Base-by-base conservation (phyloP, 2,329 filamentous ascomycete genomes). In the Fusarium ramigenum region DNA sequence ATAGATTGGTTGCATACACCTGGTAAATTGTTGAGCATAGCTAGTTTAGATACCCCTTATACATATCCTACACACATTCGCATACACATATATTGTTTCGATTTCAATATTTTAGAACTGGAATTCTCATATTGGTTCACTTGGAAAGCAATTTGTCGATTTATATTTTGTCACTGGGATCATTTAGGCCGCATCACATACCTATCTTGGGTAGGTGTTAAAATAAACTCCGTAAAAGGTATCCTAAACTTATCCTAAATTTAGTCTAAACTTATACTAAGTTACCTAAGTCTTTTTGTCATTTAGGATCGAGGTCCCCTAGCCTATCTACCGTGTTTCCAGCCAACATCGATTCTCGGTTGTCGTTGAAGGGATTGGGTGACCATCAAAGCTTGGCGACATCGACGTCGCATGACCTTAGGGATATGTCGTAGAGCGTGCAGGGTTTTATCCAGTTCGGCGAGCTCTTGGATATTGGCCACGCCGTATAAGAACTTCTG, bases 21-120 rank as follows among this genome's bases (percentile, higher is more conserved):
- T 44, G 46, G 34, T 64, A 65, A 46, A 64, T 60, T 71, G 37
- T 70, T 37, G 28, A 64, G 39, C 59, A 16, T 59, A 43, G 53
- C 50, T 60, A 56, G 46, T 59, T 49, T 44, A 66, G 69, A 72
- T 72, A 72, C 67, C 68, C 69, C 25, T 25, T 34, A 57, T 63
- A 53, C 42, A 73, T 68, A 64, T 46, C 57, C 40, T 58, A 40
- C 39, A 68, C 58, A 73, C 50, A 63, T 36, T 52, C 40, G 18
- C 28, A 71, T 47, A 34, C 12, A 44, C 19, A 47, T 44, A 25
- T 23, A 36, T 43, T 39, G n/a, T 37, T 53, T 19, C 30, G n/a
- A 28, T 23, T 36, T 12, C n/a, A 18, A 5, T 34, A 10, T 39
- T 43, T 32, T n/a, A 30, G n/a, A 40, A 25, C 6, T 21, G 15